Conservation (phyloP, 768 basidiomycete genomes). For the Fibroporia radiculosa region DNA sequence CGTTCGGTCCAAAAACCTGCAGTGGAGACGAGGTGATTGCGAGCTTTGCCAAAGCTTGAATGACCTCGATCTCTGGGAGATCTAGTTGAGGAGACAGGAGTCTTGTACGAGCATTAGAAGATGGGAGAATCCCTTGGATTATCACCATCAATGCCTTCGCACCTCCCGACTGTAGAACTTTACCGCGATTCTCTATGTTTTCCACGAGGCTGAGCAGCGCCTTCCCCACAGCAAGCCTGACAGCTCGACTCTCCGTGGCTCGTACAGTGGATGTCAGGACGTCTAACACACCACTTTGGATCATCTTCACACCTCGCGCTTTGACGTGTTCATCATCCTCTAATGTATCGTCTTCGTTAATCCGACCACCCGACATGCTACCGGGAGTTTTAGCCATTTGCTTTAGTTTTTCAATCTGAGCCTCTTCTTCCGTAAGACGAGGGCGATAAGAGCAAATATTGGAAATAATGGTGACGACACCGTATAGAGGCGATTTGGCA, state of each 20-base stretch:
- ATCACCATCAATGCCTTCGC: slow-evolving; percentile 54
- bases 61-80: slow-evolving; percentile 44
- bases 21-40: slow-evolving; percentile 87
- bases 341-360: slow-evolving; percentile 20
- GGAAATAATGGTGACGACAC: slow-evolving; percentile 63
- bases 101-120: slow-evolving; percentile 19
- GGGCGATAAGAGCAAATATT: slow-evolving; percentile 72
- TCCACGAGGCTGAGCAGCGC: slow-evolving; percentile 67
- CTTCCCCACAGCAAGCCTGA: slow-evolving; percentile 51
- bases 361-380: slow-evolving; percentile 11
- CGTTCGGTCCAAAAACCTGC: slow-evolving; percentile 84
- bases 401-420: slow-evolving; percentile 72
- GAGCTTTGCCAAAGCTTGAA: slow-evolving; percentile 90
- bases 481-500: slow-evolving; percentile 61
- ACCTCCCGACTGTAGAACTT: slow-evolving; percentile 72
- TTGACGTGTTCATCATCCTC: slow-evolving; percentile 66
- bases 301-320: slow-evolving; percentile 45
- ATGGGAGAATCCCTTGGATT: slow-evolving; percentile 42
- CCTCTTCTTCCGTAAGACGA: slow-evolving; percentile 70
- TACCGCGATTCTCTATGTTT: slow-evolving; percentile 69
- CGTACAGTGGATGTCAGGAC: slow-evolving; percentile 52
- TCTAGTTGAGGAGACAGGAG: slow-evolving; percentile 28
- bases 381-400: slow-evolving; percentile 55
- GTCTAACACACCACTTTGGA: slow-evolving; percentile 57
- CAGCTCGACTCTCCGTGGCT: slow-evolving; percentile 53